Percentiles rank a stretch among this genome's conserved stretches.
These are phyloP conservation scores for Prunus padus DNA, from an alignment of 306 rosid genomes.

Conservation along the genomic window DNA sequence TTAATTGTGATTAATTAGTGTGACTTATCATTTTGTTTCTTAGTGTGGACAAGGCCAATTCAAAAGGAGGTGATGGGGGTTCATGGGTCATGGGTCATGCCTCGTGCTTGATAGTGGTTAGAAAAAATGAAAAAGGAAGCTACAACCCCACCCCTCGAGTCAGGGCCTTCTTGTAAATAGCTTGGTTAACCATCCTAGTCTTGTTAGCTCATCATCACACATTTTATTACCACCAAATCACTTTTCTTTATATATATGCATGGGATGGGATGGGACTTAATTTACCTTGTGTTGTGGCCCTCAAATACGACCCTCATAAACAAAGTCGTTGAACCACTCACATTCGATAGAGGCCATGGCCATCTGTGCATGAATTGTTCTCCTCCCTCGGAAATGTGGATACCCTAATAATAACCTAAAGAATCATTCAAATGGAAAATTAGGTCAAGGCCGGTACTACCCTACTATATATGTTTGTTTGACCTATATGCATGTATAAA, in stretches of 20 bases:
- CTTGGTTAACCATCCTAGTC: conserved; percentile 50
- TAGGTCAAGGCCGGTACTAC: too few relatives aligned
- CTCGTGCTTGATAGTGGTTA: conserved; percentile 42
- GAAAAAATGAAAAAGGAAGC: conserved; percentile 33
- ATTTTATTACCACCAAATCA: conserved; percentile 35
- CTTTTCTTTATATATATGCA: conserved; percentile 55
- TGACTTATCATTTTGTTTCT: conserved; percentile 35
- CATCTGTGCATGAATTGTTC: too few relatives aligned
- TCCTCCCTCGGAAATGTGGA: too few relatives aligned
- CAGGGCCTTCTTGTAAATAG: conserved; percentile 18
- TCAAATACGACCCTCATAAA: too few relatives aligned
- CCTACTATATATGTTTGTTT: too few relatives aligned
- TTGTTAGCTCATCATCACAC: conserved; percentile 29
- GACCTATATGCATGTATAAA: too few relatives aligned
- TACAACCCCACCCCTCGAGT: conserved; percentile 11
- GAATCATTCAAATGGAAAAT: too few relatives aligned
- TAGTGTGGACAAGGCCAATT: conserved; percentile 38
- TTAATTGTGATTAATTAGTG: conserved; percentile 21
- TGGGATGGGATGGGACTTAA: too few relatives aligned
- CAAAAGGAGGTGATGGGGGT: conserved; percentile 21
- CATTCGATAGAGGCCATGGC: too few relatives aligned
- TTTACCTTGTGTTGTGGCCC: too few relatives aligned
- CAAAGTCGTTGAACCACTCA: too few relatives aligned
- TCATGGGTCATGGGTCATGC: conserved; percentile 36
- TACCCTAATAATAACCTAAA: too few relatives aligned